Base-by-base conservation (phyloP, 306 rosid species). In the Rubus parviflorus region DNA sequence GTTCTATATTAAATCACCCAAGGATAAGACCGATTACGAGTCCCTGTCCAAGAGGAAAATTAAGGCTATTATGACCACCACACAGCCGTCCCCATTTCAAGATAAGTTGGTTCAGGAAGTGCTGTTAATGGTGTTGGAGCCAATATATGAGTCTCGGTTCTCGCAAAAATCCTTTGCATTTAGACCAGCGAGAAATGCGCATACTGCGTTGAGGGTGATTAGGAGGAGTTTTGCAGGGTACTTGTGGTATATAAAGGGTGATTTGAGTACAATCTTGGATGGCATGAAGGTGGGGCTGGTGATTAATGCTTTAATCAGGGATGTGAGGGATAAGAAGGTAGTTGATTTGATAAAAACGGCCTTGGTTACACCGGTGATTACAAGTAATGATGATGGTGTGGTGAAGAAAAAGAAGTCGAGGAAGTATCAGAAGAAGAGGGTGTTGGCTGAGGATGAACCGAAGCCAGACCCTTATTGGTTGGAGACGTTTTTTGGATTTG, bases 401-500 rank as follows among this genome's bases (percentile, higher is more conserved):
- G 86, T 75, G 86, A 87, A 83, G 86, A 83, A 88, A 81, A 93
- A 92, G 67, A 92, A 75, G 76, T 89, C 86, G 68, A 88, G 97
- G 85, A 94, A 94, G 90, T 92, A 94, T 71, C 98, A 92, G 85
- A 94, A 94, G 88, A 94, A 94, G 87, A 86, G 92, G 81, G 97
- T 94, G 20, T 77, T 94, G 76, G 97, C 92, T 0, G 98, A 94
- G 84, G 98, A 92, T 62, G 97, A 94, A 81, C 98, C 97, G 4
- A 94, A 94, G 86, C 98, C 98, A 1, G 97, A 94, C 80, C 98
- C 98, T 7, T 94, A 94, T 87, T 92, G 98, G 98, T 77, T 94
- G 63, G 97, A 92, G 41, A 77, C 91, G 0, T 92, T 94, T 83
- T 94, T 94, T 1, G 98, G 98, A n/a, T 92, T 94, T 63, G 90